Evolutionary conservation across 768 basidiomycete species (phyloP).

Genomic region (Kockovaella imperatae): DNA sequence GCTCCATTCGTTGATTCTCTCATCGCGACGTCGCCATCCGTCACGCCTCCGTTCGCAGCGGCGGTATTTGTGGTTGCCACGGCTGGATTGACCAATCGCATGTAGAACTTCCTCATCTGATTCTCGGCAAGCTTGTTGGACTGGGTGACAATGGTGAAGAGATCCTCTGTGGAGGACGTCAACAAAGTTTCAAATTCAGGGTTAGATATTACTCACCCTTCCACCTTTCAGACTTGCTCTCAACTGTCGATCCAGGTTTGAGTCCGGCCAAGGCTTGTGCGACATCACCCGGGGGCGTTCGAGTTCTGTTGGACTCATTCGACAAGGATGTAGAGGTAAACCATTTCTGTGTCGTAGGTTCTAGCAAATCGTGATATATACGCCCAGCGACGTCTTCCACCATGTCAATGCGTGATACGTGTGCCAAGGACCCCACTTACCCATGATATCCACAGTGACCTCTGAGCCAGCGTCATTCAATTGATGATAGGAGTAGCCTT

Average conservation of each 20-base stretch:
- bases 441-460: conserved; percentile 34
- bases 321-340: conserved; percentile 10
- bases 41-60: too few relatives aligned
- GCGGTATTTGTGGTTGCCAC: too few relatives aligned
- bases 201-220: conserved; percentile 28
- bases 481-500: conserved; percentile 22
- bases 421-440: conserved; percentile 9
- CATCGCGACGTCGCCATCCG: too few relatives aligned
- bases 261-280: conserved; percentile 17
- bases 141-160: not conserved
- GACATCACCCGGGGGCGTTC: conserved; percentile 10
- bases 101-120: not conserved
- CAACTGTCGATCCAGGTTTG: conserved; percentile 8
- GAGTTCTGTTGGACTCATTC: conserved; percentile 2
- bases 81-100: too few relatives aligned
- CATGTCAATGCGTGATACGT: not conserved
- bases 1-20: too few relatives aligned
- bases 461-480: conserved; percentile 26
- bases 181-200: not conserved
- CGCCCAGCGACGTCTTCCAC: conserved; percentile 35
- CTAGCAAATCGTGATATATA: conserved; percentile 26
- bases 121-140: not conserved
- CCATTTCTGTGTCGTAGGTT: conserved; percentile 18
- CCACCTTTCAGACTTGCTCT: conserved; percentile 19
- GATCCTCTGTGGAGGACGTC: not conserved